These are phyloP conservation scores for Starmerella stigmatis DNA, from an alignment of 805 yeast genomes.

Conservation along the genomic window DNA sequence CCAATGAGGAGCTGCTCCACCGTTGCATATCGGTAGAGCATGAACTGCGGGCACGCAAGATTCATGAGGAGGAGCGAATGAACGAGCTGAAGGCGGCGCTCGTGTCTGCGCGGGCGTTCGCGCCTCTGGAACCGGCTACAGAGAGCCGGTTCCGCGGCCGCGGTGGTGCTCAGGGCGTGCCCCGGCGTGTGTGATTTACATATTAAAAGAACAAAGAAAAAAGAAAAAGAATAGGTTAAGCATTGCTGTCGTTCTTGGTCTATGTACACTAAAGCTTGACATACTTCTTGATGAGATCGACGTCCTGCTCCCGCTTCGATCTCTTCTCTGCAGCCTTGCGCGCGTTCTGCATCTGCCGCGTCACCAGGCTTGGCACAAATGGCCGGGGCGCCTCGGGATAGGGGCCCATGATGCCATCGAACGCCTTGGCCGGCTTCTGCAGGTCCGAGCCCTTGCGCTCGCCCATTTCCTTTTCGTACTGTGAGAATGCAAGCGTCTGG, in stretches of 20 bases:
- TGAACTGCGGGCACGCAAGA: slow-evolving; percentile 25
- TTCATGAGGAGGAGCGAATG: slow-evolving; percentile 27
- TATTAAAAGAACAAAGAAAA: too few species aligned
- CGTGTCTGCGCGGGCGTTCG: slow-evolving; percentile 16
- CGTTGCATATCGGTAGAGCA: slow-evolving; percentile 26
- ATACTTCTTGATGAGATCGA: slow-evolving; percentile 35
- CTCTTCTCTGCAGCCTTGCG: slow-evolving; percentile 32
- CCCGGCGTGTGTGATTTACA: slow-evolving; percentile 5
- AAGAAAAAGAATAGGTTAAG: neutral
- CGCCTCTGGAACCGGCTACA: neutral
- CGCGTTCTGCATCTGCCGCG: slow-evolving; percentile 39
- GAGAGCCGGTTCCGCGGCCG: slow-evolving; percentile 21
- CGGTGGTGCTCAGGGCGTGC: slow-evolving; percentile 24
- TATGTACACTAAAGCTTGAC: slow-evolving; percentile 15
- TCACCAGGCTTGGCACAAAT: slow-evolving; percentile 45
- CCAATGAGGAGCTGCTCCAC: slow-evolving; percentile 26
- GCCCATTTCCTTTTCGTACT: slow-evolving; percentile 43
- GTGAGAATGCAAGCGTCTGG: slow-evolving; percentile 27
- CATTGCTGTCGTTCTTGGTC: neutral
- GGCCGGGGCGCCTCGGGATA: slow-evolving; percentile 53
- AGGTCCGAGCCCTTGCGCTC: slow-evolving; percentile 54
- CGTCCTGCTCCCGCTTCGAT: slow-evolving; percentile 27
- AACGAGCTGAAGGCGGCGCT: slow-evolving; percentile 24
- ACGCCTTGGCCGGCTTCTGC: slow-evolving; percentile 56
- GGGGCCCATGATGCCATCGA: slow-evolving; percentile 59